These are phyloP conservation scores for Nicotiana undulata DNA, from an alignment of 257 asterid species.

Conservation along the genomic window DNA sequence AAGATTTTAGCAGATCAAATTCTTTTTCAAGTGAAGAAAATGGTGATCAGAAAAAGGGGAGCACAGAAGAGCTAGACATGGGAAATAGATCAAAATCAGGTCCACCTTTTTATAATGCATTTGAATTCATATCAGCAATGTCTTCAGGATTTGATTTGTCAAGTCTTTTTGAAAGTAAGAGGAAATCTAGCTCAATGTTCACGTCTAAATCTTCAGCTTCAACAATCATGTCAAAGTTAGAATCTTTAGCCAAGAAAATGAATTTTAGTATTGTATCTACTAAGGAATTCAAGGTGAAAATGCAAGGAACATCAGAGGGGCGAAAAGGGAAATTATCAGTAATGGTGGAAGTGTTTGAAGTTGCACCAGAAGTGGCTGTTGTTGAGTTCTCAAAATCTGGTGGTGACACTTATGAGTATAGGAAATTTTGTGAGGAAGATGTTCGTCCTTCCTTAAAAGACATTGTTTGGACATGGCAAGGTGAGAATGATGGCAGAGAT, in stretches of 20 bases:
- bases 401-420: slow-evolving; percentile 82
- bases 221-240: slow-evolving; percentile 41
- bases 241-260: slow-evolving; percentile 48
- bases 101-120: slow-evolving; percentile 71
- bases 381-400: slow-evolving; percentile 66
- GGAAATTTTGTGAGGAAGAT: slow-evolving; percentile 65
- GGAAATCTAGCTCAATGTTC: slow-evolving; percentile 52
- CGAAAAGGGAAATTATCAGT: slow-evolving; percentile 60
- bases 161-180: slow-evolving; percentile 36
- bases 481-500: slow-evolving; percentile 34
- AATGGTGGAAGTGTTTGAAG: slow-evolving; percentile 71
- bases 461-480: slow-evolving; percentile 97
- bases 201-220: slow-evolving; percentile 58
- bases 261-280: slow-evolving; percentile 29
- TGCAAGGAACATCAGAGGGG: slow-evolving; percentile 64
- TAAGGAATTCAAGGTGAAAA: slow-evolving; percentile 54
- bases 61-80: slow-evolving; percentile 1
- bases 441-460: slow-evolving; percentile 72
- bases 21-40: slow-evolving; percentile 28
- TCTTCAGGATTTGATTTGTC: slow-evolving; percentile 80
- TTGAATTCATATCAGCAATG: slow-evolving; percentile 77
- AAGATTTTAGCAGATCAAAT: slow-evolving; percentile 28
- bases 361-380: slow-evolving; percentile 77
- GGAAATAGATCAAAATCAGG: slow-evolving; percentile 33
- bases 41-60: slow-evolving; percentile 5